Evolutionary conservation across 2,329 filamentous ascomycete species (phyloP).

Genomic region (Rhynchosporium secalis): DNA sequence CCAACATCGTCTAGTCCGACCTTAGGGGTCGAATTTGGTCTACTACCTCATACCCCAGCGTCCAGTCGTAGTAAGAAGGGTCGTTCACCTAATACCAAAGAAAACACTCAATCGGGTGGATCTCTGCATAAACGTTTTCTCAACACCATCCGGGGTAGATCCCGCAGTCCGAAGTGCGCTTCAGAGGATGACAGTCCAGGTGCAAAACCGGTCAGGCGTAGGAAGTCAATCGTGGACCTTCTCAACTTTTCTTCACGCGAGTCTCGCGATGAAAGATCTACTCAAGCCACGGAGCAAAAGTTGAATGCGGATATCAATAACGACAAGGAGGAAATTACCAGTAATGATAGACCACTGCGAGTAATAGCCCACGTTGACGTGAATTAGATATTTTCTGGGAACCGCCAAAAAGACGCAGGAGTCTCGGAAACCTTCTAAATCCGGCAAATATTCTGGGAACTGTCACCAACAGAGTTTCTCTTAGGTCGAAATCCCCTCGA

Average conservation of each 20-base stretch:
- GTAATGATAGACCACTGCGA: slow-evolving; percentile 1
- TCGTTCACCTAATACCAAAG: slow-evolving; percentile 8
- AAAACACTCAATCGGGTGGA: slow-evolving; percentile 7
- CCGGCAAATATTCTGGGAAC: slow-evolving; percentile 29
- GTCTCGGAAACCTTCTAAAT: slow-evolving; percentile 23
- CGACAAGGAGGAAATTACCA: background rate
- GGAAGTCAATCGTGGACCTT: slow-evolving; percentile 27
- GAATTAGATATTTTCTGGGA: slow-evolving; percentile 10
- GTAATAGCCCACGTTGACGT: background rate
- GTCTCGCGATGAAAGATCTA: slow-evolving; percentile 10
- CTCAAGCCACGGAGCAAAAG: background rate
- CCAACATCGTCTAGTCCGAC: slow-evolving; percentile 27
- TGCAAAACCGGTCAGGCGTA: slow-evolving; percentile 12
- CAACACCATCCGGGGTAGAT: slow-evolving; percentile 17
- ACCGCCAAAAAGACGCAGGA: slow-evolving; percentile 28
- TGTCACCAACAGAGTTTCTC: slow-evolving; percentile 25
- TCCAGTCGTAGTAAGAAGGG: slow-evolving; percentile 15
- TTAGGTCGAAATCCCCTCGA: slow-evolving; percentile 13
- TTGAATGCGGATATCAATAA: background rate
- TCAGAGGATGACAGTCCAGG: slow-evolving; percentile 18
- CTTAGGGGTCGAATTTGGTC: slow-evolving; percentile 19
- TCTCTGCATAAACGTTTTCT: slow-evolving; percentile 20
- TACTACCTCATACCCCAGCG: slow-evolving; percentile 20
- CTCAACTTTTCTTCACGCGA: slow-evolving; percentile 16
- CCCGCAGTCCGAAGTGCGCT: slow-evolving; percentile 4